These are phyloP conservation scores for Neonectria hederae DNA, from an alignment of 2,329 filamentous ascomycete species.

Conservation along the genomic window DNA sequence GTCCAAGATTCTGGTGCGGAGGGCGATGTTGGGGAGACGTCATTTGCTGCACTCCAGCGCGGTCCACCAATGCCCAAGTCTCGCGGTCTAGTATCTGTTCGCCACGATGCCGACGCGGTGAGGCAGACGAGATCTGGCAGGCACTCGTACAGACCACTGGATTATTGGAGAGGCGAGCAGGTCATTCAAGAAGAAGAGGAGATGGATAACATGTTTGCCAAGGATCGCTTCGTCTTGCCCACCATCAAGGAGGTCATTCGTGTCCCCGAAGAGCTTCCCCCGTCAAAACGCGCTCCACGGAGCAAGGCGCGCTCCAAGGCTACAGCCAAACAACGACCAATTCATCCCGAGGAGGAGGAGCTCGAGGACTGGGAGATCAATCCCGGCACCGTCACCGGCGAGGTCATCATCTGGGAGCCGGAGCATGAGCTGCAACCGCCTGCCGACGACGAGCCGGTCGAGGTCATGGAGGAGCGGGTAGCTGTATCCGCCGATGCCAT, in stretches of 20 bases:
- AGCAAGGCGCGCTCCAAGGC: constrained; percentile 43
- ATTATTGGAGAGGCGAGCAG: constrained; percentile 88
- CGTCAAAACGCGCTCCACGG: constrained; percentile 38
- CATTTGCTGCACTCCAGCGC: constrained; percentile 59
- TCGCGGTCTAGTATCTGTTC: constrained; percentile 63
- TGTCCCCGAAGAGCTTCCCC: constrained; percentile 66
- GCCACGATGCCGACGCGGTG: constrained; percentile 60
- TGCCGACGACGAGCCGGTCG: constrained; percentile 63
- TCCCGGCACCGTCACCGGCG: constrained; percentile 70
- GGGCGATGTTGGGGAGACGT: constrained; percentile 56
- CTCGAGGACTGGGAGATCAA: constrained; percentile 77
- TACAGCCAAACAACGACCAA: constrained; percentile 47
- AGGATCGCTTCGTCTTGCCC: constrained; percentile 66
- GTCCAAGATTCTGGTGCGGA: constrained; percentile 34
- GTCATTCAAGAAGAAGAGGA: constrained; percentile 74
- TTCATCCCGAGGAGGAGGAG: constrained; percentile 61
- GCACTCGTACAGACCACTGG: constrained; percentile 78
- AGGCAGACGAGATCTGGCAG: constrained; percentile 79
- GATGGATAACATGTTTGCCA: constrained; percentile 55
- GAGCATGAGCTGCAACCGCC: constrained; percentile 64
- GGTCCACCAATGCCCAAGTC: constrained; percentile 65
- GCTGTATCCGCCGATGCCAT: constrained; percentile 66
- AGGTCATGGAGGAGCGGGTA: constrained; percentile 63
- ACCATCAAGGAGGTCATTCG: constrained; percentile 82
- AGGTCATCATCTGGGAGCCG: constrained; percentile 71